Evolutionary conservation across 2,329 filamentous ascomycete species (phyloP).

Genomic region (Trichoderma polysporum): DNA sequence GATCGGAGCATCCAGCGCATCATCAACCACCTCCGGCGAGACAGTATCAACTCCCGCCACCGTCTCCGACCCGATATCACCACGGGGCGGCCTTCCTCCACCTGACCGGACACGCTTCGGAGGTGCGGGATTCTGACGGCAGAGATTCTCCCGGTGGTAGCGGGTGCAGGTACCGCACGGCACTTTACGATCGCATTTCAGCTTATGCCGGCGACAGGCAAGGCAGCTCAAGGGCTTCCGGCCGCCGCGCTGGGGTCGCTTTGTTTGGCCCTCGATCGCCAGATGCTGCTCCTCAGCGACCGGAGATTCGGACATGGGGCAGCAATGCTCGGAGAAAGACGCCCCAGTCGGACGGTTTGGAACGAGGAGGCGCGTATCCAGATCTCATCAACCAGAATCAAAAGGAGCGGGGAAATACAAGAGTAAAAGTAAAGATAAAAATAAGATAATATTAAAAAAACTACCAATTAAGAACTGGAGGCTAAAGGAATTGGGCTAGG

Average conservation of each 20-base stretch:
- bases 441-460: neutral
- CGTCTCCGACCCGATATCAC: neutral
- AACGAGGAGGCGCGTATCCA: neutral
- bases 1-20: neutral
- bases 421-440: neutral
- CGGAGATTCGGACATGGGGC: slow-evolving; percentile 8
- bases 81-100: neutral
- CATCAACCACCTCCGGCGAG: neutral
- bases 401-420: neutral
- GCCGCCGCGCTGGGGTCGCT: slow-evolving; percentile 14
- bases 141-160: slow-evolving; percentile 33
- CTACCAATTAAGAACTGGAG: neutral
- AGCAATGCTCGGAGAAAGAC: neutral
- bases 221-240: slow-evolving; percentile 31
- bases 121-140: slow-evolving; percentile 31
- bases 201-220: slow-evolving; percentile 34
- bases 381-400: neutral
- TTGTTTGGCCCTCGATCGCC: neutral
- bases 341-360: neutral
- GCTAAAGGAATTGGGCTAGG: neutral
- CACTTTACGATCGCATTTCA: slow-evolving; percentile 34
- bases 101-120: neutral
- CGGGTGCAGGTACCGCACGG: slow-evolving; percentile 34
- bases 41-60: neutral
- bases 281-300: neutral